Evolutionary conservation across 148 eudicot species (phyloP).

Genomic region (Rheum nobile): DNA sequence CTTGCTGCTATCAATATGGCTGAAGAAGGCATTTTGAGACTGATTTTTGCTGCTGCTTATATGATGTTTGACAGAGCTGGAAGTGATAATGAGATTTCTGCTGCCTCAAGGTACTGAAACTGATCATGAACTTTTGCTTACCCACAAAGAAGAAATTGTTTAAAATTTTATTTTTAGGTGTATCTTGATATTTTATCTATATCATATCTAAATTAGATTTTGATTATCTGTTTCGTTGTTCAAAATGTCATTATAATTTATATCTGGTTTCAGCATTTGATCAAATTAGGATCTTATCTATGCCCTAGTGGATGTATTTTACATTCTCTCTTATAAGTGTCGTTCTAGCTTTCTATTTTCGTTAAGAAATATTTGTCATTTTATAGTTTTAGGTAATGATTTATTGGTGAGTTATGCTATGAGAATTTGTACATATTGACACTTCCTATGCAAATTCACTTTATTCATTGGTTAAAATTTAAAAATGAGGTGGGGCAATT

Average conservation of each 20-base stretch:
- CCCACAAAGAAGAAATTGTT: neutral
- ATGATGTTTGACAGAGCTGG: slow-evolving; percentile 48
- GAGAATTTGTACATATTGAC: too few species aligned
- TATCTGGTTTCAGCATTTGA: neutral
- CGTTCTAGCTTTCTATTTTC: too few species aligned
- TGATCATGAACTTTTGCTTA: neutral
- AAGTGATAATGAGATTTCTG: slow-evolving; percentile 65
- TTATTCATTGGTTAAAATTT: too few species aligned
- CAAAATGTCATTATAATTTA: neutral
- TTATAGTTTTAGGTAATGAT: too few species aligned
- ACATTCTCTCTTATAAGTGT: too few species aligned
- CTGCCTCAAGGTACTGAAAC: slow-evolving; percentile 56
- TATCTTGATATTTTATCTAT: neutral
- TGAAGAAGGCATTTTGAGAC: slow-evolving; percentile 80
- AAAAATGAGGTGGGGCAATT: too few species aligned
- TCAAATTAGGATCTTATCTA: neutral
- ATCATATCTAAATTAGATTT: neutral
- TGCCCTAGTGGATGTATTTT: neutral
- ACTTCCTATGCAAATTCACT: too few species aligned
- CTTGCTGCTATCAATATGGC: slow-evolving; percentile 67
- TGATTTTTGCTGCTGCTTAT: slow-evolving; percentile 68
- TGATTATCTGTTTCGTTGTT: neutral
- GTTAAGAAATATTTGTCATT: too few species aligned
- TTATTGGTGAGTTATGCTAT: too few species aligned
- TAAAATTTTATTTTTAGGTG: neutral